Base-by-base conservation (phyloP, 805 yeast genomes). In the Barnettozyma botsteinii region DNA sequence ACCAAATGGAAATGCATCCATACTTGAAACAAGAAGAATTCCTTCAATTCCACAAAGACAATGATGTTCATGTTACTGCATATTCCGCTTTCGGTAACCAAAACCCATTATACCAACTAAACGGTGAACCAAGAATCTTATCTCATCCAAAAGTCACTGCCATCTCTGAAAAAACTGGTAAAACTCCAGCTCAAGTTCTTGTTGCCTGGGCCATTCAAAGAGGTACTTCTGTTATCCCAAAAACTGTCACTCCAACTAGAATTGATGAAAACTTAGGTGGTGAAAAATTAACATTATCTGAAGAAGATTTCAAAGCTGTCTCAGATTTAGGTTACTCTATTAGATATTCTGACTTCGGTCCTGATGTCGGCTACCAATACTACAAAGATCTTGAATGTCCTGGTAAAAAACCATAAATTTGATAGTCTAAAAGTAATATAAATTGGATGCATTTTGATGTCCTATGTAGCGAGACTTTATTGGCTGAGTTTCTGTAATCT, bases 1-100 rank as follows among this genome's bases (percentile, higher is more conserved):
- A 81, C 55, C 89, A 82, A 59, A 79, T 82, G 49, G 89, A 83
- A 53, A 78, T 69, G 64, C 79, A 72, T 55, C 79, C 86, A 1
- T 75, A 77, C 52, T 63, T 80, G 49, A 85, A 85, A 33, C 89
- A 84, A 59, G 64, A 60, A 8, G 77, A 78, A 48, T 65, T 85
- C 48, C 53, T 72, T 32, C 69, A 73, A 26, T 81, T 56, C 60
- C 69, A 78, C 59, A 62, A 67, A 40, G 55, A 61, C 25, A 66
- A 82, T 46, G 75, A 69, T 45, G 79, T 81, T 44, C 57, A 67
- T 25, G 59, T 81, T 40, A 81, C 81, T 58, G 94, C 94, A 9
- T 86, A 84, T 63, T 79, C 86, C 23, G 93, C 95, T 20, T 67
- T 85, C 50, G 91, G 38, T 28, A 28, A 28, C 5, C 38, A 35